Base-by-base conservation (phyloP, 2,329 filamentous ascomycete genomes). In the Penicillium sp. region DNA sequence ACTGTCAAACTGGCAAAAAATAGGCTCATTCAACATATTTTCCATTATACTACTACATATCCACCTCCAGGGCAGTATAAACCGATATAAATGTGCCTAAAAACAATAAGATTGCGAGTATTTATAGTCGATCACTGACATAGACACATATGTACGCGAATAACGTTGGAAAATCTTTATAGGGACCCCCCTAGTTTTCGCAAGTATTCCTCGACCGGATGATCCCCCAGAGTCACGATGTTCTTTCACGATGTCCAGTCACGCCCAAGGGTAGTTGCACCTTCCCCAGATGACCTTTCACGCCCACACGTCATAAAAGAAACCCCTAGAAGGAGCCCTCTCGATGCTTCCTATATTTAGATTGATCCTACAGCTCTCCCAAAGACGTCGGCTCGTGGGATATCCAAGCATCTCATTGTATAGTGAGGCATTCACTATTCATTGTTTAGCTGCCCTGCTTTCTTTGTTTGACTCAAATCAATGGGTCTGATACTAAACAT, bases 251-350 rank as follows among this genome's bases (percentile, higher is more conserved):
- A 52, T 64, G 53, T 59, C 55, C 21, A n/a, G 55, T 66, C 64
- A 66, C 58, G 57, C 63, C 55, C 55, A 44, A 55, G 53, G 48
- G 21, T 45, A 54, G 13, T 49, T 49, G 17, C 51, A 42, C 47
- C 55, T 53, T 56, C 49, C 58, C 53, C 63, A 58, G 55, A 61
- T 66, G 64, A 65, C 60, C 58, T 29, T 49, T 17, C 31, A 55
- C 51, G 51, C 50, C 56, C 64, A 57, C 55, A 60, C 49, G 61
- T 65, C 61, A 65, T 45, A 15, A 36, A 8, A 6, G 17, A 15
- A n/a, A 8, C 5, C 31, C 7, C 17, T 36, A 4, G 35, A 36
- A 36, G 7, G 17, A 4, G 3, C 7, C 6, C 21, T 23, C 12
- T 33, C 1, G 8, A 9, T 3, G 3, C 12, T 35, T 39, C 21